phyloP scores from a whole-genome alignment of 805 yeast species.

The Candida maltosa region DNA sequence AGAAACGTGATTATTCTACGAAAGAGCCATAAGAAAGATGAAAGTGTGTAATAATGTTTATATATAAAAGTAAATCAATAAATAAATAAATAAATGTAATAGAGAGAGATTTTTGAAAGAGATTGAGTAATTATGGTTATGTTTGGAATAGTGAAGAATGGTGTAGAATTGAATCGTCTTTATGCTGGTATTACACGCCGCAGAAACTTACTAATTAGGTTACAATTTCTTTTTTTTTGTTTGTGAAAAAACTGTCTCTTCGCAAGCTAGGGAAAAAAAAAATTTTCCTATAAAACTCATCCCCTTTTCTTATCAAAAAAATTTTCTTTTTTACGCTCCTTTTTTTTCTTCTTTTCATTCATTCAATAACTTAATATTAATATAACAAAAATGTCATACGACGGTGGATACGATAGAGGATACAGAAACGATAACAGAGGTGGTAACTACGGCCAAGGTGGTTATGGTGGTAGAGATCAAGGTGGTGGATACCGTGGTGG shows the following conservation, averaged over 20 bases:
- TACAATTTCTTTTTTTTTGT: too few relatives aligned
- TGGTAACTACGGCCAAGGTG: conserved; percentile 21
- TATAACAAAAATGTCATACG: too few relatives aligned
- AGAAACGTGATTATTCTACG: conserved; percentile 47
- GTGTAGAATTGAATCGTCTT: too few relatives aligned
- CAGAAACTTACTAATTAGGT: too few relatives aligned
- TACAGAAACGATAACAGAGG: conserved; percentile 20
- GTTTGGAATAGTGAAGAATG: too few relatives aligned
- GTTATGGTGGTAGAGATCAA: conserved; percentile 22
- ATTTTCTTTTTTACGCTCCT: conserved; percentile 3
- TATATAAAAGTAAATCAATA: background rate
- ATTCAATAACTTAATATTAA: too few relatives aligned
- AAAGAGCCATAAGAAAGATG: conserved; percentile 42
- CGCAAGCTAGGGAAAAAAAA: too few relatives aligned
- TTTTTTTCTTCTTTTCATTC: conserved; percentile 4
- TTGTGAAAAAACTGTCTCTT: too few relatives aligned
- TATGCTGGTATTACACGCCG: too few relatives aligned
- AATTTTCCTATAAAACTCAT: too few relatives aligned
- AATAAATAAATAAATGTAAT: background rate
- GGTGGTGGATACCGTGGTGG: conserved; percentile 28
- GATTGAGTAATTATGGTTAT: background rate
- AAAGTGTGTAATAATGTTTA: too few relatives aligned
- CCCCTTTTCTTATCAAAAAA: background rate
- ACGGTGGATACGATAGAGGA: too few relatives aligned
- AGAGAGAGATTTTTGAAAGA: background rate